Base-by-base conservation (phyloP, 2,329 filamentous ascomycete genomes). In the Exophiala dermatitidis region DNA sequence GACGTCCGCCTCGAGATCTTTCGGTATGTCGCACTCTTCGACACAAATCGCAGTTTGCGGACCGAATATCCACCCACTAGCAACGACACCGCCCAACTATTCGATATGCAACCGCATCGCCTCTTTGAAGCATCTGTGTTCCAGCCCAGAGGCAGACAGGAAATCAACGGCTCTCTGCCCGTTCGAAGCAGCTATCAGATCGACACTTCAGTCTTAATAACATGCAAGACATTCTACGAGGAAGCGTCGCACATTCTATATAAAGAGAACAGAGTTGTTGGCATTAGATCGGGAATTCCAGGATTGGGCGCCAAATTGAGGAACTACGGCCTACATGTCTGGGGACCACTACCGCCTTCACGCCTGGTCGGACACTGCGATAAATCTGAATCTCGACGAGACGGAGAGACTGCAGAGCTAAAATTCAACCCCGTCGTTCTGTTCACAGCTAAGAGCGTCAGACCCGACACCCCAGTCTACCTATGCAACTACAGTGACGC, bases 1-100 rank as follows among this genome's bases (percentile, higher is more conserved):
- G 59, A 61, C 41, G 32, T 59, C n/a, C 53, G 59, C 26, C 52
- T 55, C 38, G 50, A 58, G 43, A 56, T 61, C 50, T 50, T 59
- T 26, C 59, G 59, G 32, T 53, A 57, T 40, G 54, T 59, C 7
- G 32, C 59, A 38, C 53, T 42, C 28, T 38, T 56, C 30, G 57
- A 59, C 40, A 43, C 48, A 38, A 58, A 58, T 38, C 56, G 58
- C 47, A 52, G 56, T 28, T 29, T 47, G 28, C 53, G 58, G 34
- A 58, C 55, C 36, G 55, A 56, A 10, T 53, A 50, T 9, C 45
- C 53, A n/a, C 48, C 53, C n/a, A 41, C 46, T 19, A 52, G 43
- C 31, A 54, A 32, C 38, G 53, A 52, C 29, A 38, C 47, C 9
- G 50, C 19, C 19, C 19, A 58, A 42, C 32, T 60, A 34, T 45